Evolutionary conservation across 2,329 filamentous ascomycete genomes (phyloP), one percentile per base, ranked within the genome.

Genomic region (Hymenoscyphus scutula): DNA sequence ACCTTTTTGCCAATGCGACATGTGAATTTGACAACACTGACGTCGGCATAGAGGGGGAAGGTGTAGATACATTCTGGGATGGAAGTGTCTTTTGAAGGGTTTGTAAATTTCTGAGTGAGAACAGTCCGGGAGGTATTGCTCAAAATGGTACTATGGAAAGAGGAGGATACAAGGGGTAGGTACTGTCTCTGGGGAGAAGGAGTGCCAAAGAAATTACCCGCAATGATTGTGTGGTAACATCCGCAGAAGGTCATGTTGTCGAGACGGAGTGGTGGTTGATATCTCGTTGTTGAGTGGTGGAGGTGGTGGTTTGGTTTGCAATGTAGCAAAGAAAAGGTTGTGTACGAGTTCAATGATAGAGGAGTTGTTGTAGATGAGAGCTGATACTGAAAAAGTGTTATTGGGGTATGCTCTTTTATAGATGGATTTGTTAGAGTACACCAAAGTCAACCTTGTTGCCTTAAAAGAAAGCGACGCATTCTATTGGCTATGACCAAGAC

Each of bases 31-130:
- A 88, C 86, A 0, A 92, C 85, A 6, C 84, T 88, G 17, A 90
- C 86, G 10, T 89, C 89, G 70, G 91, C 87, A 66, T 88, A 90
- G 0, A 92, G 78, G 0, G 89, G 89, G 65, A 92, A 92, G 0
- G 81, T 81, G 72, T 92, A 92, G 15, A 79, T 78, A 17, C 86
- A 80, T 70, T 90, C 78, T 8, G 78, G 70, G 63, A 87, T 81
- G 2, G 71, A 71, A 10, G 76, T 72, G 1, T 74, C 69, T 1
- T 69, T 57, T 1, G 79, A 78, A 0, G 84, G 80, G 65, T 90
- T 91, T 68, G 79, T 73, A 67, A 89, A 92, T 0, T 77, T 86
- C 73, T 91, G 80, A 0, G 75, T 80, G 51, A 83, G 75, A 1
- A 74, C 75, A 10, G 80, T 82, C 30, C 78, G 75, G 1, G 79